phyloP scores from a whole-genome alignment of 1,139 yeast genomes.

The Candida glucosophila region DNA sequence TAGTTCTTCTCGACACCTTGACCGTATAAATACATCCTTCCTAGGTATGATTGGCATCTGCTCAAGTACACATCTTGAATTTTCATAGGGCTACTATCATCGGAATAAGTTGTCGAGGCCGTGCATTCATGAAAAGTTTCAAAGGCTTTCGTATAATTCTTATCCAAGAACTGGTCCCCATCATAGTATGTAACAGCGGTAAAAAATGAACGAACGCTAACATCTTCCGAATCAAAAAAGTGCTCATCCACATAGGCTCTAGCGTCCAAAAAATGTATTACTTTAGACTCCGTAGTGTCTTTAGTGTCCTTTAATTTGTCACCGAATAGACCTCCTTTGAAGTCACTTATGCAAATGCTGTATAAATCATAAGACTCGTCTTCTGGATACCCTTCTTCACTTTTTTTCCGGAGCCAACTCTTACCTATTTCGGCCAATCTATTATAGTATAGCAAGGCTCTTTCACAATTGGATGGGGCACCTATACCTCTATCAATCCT shows the following conservation, averaged over 20 bases:
- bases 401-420: constrained; percentile 7
- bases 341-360: constrained; percentile 50
- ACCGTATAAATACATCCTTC: constrained; percentile 66
- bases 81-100: constrained; percentile 4
- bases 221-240: constrained; percentile 34
- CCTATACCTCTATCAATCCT: constrained; percentile 56
- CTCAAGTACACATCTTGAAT: constrained; percentile 13
- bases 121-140: constrained; percentile 27
- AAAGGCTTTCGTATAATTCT: constrained; percentile 38
- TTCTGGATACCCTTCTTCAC: constrained; percentile 5
- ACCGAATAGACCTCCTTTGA: constrained; percentile 58
- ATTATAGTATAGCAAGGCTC: constrained; percentile 55
- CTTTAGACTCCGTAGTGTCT: constrained; percentile 32
- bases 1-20: constrained; percentile 50
- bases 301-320: constrained; percentile 29
- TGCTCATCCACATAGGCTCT: constrained; percentile 27
- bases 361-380: constrained; percentile 11
- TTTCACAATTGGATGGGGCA: constrained; percentile 43
- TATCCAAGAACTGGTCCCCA: constrained; percentile 43
- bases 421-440: constrained; percentile 40
- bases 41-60: constrained; percentile 43
- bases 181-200: constrained; percentile 38
- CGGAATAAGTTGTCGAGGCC: constrained; percentile 13
- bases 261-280: constrained; percentile 12
- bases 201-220: constrained; percentile 30